These are phyloP conservation scores for Puccinia novopanici DNA, from an alignment of 1,284 basidiomycete species.

Conservation along the genomic window DNA sequence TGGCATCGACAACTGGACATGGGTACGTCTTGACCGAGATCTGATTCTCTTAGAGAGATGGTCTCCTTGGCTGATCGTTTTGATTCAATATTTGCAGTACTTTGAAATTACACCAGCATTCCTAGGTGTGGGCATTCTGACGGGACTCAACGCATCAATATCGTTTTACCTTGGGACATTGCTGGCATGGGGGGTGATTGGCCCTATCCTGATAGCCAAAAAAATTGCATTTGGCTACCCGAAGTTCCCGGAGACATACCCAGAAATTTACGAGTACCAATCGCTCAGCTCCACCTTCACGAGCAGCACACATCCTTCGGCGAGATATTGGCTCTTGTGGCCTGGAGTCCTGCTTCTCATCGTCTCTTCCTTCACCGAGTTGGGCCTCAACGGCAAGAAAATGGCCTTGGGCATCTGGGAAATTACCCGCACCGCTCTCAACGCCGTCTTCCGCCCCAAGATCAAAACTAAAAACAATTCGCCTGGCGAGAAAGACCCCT, in stretches of 20 bases:
- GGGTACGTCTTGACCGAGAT: slow-evolving; percentile 4
- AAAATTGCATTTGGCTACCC: slow-evolving; percentile 59
- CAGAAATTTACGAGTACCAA: slow-evolving; percentile 61
- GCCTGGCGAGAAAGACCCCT: not conserved
- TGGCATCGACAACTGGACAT: slow-evolving; percentile 44
- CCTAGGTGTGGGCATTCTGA: slow-evolving; percentile 70
- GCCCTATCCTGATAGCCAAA: slow-evolving; percentile 65
- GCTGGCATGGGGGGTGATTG: slow-evolving; percentile 70
- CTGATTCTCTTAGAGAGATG: not conserved
- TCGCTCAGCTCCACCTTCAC: slow-evolving; percentile 54
- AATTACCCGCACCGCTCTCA: slow-evolving; percentile 53
- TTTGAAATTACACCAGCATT: slow-evolving; percentile 68
- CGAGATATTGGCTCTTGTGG: slow-evolving; percentile 72
- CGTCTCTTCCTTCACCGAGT: slow-evolving; percentile 59
- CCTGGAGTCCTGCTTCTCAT: slow-evolving; percentile 66
- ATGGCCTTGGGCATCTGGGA: slow-evolving; percentile 56
- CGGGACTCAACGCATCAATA: slow-evolving; percentile 69
- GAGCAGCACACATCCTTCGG: slow-evolving; percentile 65
- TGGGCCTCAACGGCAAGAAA: slow-evolving; percentile 57
- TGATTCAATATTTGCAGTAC: slow-evolving; percentile 52
- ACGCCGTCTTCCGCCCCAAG: slow-evolving; percentile 51
- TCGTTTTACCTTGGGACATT: slow-evolving; percentile 68
- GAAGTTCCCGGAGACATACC: slow-evolving; percentile 61
- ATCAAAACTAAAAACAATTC: slow-evolving; percentile 59
- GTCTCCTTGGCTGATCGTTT: not conserved